Evolutionary conservation across 768 basidiomycete species (phyloP), one percentile per base, ranked within the genome.

Genomic region (Xerocomus brunneocitrinus): DNA sequence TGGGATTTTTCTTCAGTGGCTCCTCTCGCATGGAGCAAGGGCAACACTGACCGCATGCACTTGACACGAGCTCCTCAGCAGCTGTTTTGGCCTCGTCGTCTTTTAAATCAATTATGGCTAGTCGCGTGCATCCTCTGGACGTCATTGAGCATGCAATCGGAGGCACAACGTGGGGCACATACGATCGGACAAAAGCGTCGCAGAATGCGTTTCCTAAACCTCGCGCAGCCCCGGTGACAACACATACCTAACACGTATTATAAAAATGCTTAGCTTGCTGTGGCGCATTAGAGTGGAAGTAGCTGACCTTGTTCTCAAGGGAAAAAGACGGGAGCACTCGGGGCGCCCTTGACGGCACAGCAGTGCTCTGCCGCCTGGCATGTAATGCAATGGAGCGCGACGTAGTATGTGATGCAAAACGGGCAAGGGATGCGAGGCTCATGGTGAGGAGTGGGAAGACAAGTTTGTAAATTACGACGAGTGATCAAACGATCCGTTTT

Each of bases 201-300:
- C 92, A 94, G 67, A 98, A 92, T 69, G 92, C 87, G 59, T 88
- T 79, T 7, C 95, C 95, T 43, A 98, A 74, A 7, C 95, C 95
- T 62, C 89, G 79, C 12, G 94, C 95, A 50, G 86, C 95, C 43
- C 95, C 95, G 36, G 95, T 98, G 47, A 98, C 85, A 61, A 95
- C 74, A 72, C 91, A 91, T 50, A 93, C 92, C 85, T 95, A 64
- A 7, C 19, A 32, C 40, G 12, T 27, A 10, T 24, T 47, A 19
- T 19, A 19, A 19, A 34, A 56, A 52, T 28, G 7, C 14, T 47
- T 34, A 49, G 47, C 14, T 31, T 22, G 28, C 34, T 32, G 13
- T 24, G 35, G 13, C 53, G 28, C 34, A 46, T 35, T 28, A 13
- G 5, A 38, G 28, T n/a, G 6, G 24, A 19, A 7, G 7, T 19